Evolutionary conservation across 352 stramenopile species (phyloP), one percentile per base, ranked within the genome.

Genomic region (Pilasporangium apinafurcum): DNA sequence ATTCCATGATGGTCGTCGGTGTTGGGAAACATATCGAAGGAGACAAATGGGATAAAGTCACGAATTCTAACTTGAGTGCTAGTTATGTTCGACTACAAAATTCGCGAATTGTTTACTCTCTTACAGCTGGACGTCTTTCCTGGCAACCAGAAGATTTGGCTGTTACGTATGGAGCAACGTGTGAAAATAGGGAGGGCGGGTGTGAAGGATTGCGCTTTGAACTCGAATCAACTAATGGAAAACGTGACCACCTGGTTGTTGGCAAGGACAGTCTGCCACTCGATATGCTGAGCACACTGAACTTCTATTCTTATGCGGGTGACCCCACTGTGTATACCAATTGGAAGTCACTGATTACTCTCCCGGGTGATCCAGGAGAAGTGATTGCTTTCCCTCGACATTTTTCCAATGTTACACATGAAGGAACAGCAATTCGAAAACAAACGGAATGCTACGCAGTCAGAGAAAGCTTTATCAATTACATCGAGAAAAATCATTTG

Each of bases 401-500:
- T n/a, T n/a, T n/a, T n/a, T n/a, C n/a, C n/a, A n/a, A n/a, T n/a
- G n/a, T n/a, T n/a, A n/a, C n/a, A n/a, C n/a, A n/a, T n/a, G n/a
- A n/a, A n/a, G n/a, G n/a, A n/a, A n/a, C n/a, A n/a, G n/a, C n/a
- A n/a, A n/a, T n/a, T n/a, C n/a, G n/a, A n/a, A n/a, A n/a, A n/a
- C n/a, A n/a, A n/a, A 16, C 10, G 12, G 8, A 4, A 10, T 62
- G 25, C 45, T 31, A 22, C n/a, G 20, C 13, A 20, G 38, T 16
- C 29, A 20, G 34, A 17, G 44, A 63, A 29, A 34, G 43, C 9
- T 48, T 33, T 9, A 26, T 53, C 17, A 44, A 41, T 1, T 35
- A 8, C 18, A 34, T 60, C n/a, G 51, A 67, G 20, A 56, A 48
- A 34, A 73, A 73, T 18, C 58, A 76, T 27, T 7, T 73, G 25